Evolutionary conservation across 2,329 filamentous ascomycete species (phyloP), one percentile per base, ranked within the genome.

Genomic region (Teratosphaeria zuluensis): DNA sequence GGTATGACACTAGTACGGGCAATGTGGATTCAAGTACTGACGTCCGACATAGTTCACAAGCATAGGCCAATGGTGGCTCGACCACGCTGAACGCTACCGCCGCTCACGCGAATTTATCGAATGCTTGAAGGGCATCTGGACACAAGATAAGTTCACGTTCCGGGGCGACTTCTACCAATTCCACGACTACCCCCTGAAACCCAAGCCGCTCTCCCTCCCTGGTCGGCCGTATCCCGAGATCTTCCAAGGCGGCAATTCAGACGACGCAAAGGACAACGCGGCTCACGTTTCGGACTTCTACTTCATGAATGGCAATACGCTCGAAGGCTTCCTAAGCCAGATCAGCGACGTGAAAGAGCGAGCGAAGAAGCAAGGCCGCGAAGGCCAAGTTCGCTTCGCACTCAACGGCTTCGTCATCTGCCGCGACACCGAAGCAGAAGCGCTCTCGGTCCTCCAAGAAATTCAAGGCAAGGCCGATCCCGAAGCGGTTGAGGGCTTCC

Each of bases 261-360:
- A 78, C 55, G 78, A 81, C 60, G 78, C 79, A 0, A 71, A 78
- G 6, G 74, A 77, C 31, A 81, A 81, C 56, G 78, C 76, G 0
- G 78, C 76, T 0, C 66, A 73, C 24, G 78, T 77, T 2, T 75
- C 72, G 2, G 78, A 81, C 59, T 80, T 77, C 69, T 81, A 81
- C 63, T 81, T 81, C 64, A 81, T 81, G 78, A 81, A 81, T 63
- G 78, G 79, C n/a, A 81, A 81, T 63, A 78, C 79, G 1, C 73
- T 81, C 9, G 78, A 80, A 56, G 78, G 78, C 1, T 80, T 81
- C 66, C 73, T 77, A 51, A 68, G 69, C 9, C 79, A 81, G 64
- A 81, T 81, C 51, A 68, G 68, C 1, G 78, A 80, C 60, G 78
- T 81, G 3, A 76, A 75, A 57, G 74, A 74, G 53, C 72, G 77